These are phyloP conservation scores for Metarhizium anisopliae DNA, from an alignment of 2,329 filamentous ascomycete species.

Conservation along the genomic window DNA sequence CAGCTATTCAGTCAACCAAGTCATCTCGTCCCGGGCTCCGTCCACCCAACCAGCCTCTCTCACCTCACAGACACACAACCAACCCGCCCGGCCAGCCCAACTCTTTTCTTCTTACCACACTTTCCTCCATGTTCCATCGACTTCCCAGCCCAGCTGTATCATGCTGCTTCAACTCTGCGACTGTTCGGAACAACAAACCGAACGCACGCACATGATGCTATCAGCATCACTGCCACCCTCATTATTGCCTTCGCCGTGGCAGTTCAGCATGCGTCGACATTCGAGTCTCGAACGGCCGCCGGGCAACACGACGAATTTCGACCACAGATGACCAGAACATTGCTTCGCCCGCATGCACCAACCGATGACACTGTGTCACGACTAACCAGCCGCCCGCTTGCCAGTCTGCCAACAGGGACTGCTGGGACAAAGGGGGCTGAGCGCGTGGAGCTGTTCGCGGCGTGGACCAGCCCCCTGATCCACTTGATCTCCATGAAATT, in stretches of 20 bases:
- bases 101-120: neutral
- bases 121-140: neutral
- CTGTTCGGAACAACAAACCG: neutral
- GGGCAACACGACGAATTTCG: neutral
- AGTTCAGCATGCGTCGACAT: neutral
- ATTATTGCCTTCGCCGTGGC: neutral
- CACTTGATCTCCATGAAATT: slow-evolving; percentile 15
- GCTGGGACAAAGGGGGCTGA: slow-evolving; percentile 10
- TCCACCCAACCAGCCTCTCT: neutral
- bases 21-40: neutral
- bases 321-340: neutral
- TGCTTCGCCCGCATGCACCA: slow-evolving; percentile 1
- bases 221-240: neutral
- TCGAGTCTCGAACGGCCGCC: neutral
- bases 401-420: neutral
- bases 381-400: neutral
- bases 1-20: too few relatives aligned
- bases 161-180: neutral
- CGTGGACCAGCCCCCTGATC: slow-evolving; percentile 6
- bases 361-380: neutral
- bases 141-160: neutral
- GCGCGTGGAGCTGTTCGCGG: slow-evolving; percentile 8
- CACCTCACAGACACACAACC: neutral
- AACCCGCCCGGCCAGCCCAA: neutral
- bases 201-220: neutral